A percentile compares a stretch with the other conserved stretches of the same genome.
These are phyloP conservation scores for Colletotrichum sp. DNA, from an alignment of 2,329 filamentous ascomycete genomes.

Conservation along the genomic window DNA sequence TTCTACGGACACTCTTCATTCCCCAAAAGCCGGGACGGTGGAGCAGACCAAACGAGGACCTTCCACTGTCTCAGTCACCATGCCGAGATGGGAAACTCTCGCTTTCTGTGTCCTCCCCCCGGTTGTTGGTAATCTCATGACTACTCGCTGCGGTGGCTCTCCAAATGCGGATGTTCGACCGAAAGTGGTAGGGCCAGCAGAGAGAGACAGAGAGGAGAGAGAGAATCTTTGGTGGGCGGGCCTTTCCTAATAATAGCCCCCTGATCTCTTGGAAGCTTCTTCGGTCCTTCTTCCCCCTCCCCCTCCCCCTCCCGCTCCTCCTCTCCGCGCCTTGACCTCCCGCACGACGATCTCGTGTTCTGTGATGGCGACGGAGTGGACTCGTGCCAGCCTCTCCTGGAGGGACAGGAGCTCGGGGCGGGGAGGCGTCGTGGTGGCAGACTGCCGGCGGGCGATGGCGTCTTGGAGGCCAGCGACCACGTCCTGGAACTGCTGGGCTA, in stretches of 20 bases:
- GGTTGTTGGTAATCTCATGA: neutral
- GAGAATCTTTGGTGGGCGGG: neutral
- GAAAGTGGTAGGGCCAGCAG: neutral
- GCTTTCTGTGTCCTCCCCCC: neutral
- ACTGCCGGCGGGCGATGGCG: neutral
- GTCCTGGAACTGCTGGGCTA: constrained; percentile 31
- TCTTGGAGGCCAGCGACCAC: constrained; percentile 38
- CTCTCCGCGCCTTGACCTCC: neutral
- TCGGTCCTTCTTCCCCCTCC: neutral
- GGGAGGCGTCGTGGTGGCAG: neutral
- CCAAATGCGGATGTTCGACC: neutral
- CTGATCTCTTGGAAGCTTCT: neutral
- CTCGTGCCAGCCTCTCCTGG: neutral
- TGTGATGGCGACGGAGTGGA: neutral
- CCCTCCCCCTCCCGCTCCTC: neutral
- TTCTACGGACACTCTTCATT: neutral
- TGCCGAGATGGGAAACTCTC: neutral
- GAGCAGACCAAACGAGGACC: neutral
- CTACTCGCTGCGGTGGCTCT: neutral
- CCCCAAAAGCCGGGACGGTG: neutral
- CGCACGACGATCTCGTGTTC: neutral
- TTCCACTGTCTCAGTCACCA: neutral
- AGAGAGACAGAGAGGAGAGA: neutral
- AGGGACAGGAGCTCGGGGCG: neutral
- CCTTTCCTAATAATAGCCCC: neutral